A percentile compares a stretch with the other conserved stretches of the same genome.
Evolutionary conservation across 1,284 basidiomycete genomes (phyloP).

Genomic region (Coniferiporia sulphurascens): DNA sequence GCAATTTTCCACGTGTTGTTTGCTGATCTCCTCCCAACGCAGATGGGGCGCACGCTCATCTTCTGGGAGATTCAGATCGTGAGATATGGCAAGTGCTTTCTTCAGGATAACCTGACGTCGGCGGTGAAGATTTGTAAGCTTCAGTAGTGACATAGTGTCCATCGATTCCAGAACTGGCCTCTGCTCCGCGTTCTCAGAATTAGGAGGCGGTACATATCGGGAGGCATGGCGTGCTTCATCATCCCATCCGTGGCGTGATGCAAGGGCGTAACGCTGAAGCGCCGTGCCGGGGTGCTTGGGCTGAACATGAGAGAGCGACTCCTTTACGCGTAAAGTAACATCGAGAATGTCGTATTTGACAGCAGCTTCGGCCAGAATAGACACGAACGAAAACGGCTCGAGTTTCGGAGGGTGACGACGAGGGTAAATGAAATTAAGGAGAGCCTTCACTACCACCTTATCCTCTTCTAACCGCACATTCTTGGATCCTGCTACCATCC

Average conservation of each 20-base stretch:
- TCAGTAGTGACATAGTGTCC: background rate
- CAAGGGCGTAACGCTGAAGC: slow-evolving; percentile 37
- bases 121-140: slow-evolving; percentile 8
- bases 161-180: background rate
- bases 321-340: background rate
- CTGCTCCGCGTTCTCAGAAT: background rate
- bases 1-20: background rate
- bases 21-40: slow-evolving; percentile 7
- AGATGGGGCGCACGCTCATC: background rate
- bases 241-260: slow-evolving; percentile 40
- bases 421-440: slow-evolving; percentile 13
- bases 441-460: background rate
- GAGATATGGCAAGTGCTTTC: background rate
- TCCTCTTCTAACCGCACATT: background rate
- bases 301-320: background rate
- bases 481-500: slow-evolving; percentile 3
- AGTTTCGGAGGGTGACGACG: slow-evolving; percentile 1
- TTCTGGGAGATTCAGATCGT: background rate
- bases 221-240: slow-evolving; percentile 30
- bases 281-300: slow-evolving; percentile 25
- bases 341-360: slow-evolving; percentile 13
- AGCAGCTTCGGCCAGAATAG: background rate
- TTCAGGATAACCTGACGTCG: background rate
- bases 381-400: background rate
- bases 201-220: background rate